A percentile compares a stretch with the other conserved stretches of the same genome.
Evolutionary conservation across 2,329 filamentous ascomycete species (phyloP).

Genomic region (Exophiala alcalophila): DNA sequence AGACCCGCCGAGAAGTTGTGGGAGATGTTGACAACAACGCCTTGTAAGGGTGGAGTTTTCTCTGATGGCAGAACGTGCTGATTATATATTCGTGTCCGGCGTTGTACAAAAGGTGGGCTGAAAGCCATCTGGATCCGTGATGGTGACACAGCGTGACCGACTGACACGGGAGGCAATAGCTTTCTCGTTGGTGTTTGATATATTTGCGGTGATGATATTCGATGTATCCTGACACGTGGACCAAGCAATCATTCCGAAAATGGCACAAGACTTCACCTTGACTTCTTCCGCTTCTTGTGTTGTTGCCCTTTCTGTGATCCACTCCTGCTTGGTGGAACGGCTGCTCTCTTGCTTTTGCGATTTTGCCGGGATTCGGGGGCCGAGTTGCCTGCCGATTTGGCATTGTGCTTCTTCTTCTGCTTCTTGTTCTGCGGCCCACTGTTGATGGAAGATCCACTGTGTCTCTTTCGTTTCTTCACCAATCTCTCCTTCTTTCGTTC

Average conservation of each 20-base stretch:
- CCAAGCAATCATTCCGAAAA: too few species aligned
- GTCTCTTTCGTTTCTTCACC: slow-evolving; percentile 42
- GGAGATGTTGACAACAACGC: too few species aligned
- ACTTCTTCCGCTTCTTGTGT: slow-evolving; percentile 17
- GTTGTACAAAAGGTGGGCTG: too few species aligned
- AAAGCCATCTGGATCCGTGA: too few species aligned
- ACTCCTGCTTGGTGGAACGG: slow-evolving; percentile 1
- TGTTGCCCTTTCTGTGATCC: slow-evolving; percentile 3
- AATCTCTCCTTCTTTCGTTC: slow-evolving; percentile 37
- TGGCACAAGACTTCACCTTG: too few species aligned
- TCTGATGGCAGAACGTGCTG: too few species aligned
- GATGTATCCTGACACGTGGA: not conserved
- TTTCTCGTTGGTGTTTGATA: slow-evolving; percentile 1
- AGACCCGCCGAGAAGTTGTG: too few species aligned
- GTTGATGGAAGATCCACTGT: slow-evolving; percentile 23
- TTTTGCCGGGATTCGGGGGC: slow-evolving; percentile 1
- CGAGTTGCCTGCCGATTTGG: not conserved
- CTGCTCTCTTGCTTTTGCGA: slow-evolving; percentile 10
- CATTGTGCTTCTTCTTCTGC: slow-evolving; percentile 20
- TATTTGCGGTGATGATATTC: not conserved
- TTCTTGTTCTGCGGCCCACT: slow-evolving; percentile 21
- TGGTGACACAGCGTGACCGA: slow-evolving; percentile 9
- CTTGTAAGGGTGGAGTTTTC: too few species aligned
- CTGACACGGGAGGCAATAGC: not conserved
- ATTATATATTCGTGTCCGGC: too few species aligned